Percentiles rank a stretch among this genome's conserved stretches.
These are phyloP conservation scores for Neoscytalidium dimidiatum DNA, from an alignment of 2,329 filamentous ascomycete species.

Conservation along the genomic window DNA sequence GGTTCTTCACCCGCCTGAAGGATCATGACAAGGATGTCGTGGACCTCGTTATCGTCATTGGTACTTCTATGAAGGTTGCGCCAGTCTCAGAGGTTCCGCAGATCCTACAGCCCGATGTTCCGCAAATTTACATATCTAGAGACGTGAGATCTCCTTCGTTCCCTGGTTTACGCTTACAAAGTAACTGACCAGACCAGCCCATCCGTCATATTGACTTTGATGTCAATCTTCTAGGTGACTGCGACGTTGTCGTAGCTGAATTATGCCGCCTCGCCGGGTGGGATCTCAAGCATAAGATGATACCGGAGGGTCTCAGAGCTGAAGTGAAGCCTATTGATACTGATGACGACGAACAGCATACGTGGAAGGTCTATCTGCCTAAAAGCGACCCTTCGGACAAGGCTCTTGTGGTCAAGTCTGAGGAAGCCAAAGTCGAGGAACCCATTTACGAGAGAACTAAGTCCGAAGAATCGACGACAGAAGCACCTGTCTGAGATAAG, in stretches of 20 bases:
- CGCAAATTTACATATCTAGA: conserved; percentile 87
- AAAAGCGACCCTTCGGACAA: background rate
- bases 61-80: conserved; percentile 92
- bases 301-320: conserved; percentile 66
- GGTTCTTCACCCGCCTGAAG: conserved; percentile 80
- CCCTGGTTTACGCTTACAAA: conserved; percentile 20
- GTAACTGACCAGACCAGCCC: conserved; percentile 48
- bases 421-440: background rate
- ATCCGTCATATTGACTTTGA: conserved; percentile 93
- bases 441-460: conserved; percentile 24
- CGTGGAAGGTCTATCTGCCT: conserved; percentile 11
- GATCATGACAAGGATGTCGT: conserved; percentile 76
- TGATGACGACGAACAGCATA: conserved; percentile 31
- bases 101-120: conserved; percentile 74
- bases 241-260: conserved; percentile 86
- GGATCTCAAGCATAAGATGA: conserved; percentile 80
- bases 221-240: conserved; percentile 93
- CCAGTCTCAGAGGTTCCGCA: conserved; percentile 91
- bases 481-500: conserved; percentile 23
- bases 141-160: conserved; percentile 51
- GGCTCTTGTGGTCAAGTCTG: background rate
- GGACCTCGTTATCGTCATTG: conserved; percentile 93
- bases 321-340: conserved; percentile 46
- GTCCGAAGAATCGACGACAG: conserved; percentile 24
- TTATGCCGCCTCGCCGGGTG: conserved; percentile 80